Base-by-base conservation (phyloP, 1,284 basidiomycete species). In the Lentinus polychrous region DNA sequence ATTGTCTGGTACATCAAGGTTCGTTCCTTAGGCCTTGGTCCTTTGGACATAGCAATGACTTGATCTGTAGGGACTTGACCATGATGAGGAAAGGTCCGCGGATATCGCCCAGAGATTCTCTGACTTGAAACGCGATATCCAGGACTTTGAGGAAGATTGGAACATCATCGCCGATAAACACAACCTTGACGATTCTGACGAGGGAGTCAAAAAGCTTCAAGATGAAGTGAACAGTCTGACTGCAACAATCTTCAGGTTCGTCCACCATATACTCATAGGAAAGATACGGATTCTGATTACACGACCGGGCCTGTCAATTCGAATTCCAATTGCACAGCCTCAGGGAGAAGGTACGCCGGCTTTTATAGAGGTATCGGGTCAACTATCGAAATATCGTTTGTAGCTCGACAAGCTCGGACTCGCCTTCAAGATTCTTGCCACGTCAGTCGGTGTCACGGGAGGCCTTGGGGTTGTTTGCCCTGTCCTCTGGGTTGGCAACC, bases 121-220 rank as follows among this genome's bases (percentile, higher is more conserved):
- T 22, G 32, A 45, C n/a, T 20, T 45, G n/a, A 5, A 45, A 20
- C 20, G 35, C 17, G 22, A 20, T 17, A 17, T 45, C 6, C n/a
- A 35, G 7, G 43, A 12, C 11, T 45, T 45, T 33, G 11, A 45
- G 22, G 17, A 17, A 12, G 43, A 45, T 10, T 45, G 43, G 43
- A 34, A 45, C 8, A 24, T 15, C 17, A 36, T 37, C 12, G 33
- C 35, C 20, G 32, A 45, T 17, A 45, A 45, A 17, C 35, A 45
- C 34, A 23, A 45, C 5, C 33, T 35, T 20, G 34, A 34, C 22
- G 43, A 15, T 20, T 35, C 35, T 10, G 7, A 18, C 17, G 33
- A 20, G 10, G n/a, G 15, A 33, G 35, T 35, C 32, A 33, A 10
- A 6, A 20, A 34, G 8, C 43, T 45, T 36, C 31, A 45, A 15